phyloP scores from a whole-genome alignment of 75 land plant genomes.

The Picea glauca region DNA sequence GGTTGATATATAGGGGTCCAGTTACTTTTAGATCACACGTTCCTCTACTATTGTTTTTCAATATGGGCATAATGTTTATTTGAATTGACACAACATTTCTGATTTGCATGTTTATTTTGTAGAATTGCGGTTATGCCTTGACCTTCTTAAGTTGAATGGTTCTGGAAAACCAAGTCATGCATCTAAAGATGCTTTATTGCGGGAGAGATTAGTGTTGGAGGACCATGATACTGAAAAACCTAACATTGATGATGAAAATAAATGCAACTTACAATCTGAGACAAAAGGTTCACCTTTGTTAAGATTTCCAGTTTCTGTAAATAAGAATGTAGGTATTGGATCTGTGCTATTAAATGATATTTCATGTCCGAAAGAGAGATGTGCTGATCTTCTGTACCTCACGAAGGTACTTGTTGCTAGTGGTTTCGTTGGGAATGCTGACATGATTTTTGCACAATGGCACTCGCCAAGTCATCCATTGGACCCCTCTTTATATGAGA shows the following conservation, averaged over 20 bases:
- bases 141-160: conserved; percentile 34
- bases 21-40: neutral
- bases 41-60: neutral
- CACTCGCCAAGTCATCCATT: conserved; percentile 38
- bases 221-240: neutral
- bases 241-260: no score
- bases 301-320: neutral
- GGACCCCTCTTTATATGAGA: conserved; percentile 32
- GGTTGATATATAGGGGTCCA: neutral
- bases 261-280: no score
- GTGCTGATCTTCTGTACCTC: conserved; percentile 16
- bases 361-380: neutral
- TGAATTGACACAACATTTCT: neutral
- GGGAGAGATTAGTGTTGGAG: neutral
- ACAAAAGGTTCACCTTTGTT: no score
- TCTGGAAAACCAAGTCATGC: conserved; percentile 16
- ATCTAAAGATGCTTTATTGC: conserved; percentile 9
- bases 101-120: conserved; percentile 9
- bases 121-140: conserved; percentile 61
- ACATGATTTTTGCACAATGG: conserved; percentile 19
- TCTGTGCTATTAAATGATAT: neutral
- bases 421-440: conserved; percentile 38
- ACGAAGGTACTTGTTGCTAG: conserved; percentile 50
- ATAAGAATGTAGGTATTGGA: neutral
- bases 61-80: neutral